Base-by-base conservation (phyloP, 2,329 filamentous ascomycete species). In the Pestalotiopsis fici region DNA sequence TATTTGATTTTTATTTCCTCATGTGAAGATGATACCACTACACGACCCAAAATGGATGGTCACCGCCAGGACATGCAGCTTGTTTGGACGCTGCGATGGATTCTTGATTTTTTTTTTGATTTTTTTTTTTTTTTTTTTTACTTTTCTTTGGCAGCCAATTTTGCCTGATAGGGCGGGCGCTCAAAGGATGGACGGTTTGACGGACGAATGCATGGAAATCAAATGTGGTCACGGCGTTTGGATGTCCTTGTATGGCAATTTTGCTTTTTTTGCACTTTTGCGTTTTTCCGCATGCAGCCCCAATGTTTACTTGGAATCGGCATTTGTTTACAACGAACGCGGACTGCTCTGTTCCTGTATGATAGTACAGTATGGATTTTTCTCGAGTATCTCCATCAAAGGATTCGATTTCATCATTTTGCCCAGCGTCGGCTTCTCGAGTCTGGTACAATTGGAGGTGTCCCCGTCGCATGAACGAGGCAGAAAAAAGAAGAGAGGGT, bases 1-100 rank as follows among this genome's bases (percentile, higher is more conserved):
- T 68, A n/a, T 21, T 50, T 50, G 43, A n/a, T 50, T n/a, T 21
- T 50, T n/a, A n/a, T 50, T 21, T 21, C 25, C 60, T 66, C 43
- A 68, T 60, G 64, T 68, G 64, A 65, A 64, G 62, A 68, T 66
- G 67, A 68, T 68, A 68, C 64, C 64, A 60, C 63, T 59, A 54
- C 37, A 35, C 57, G 64, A 63, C 66, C 31, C 35, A 28, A 60
- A 27, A 67, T 54, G 27, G 21, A 21, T 23, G 21, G 35, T 59
- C 54, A 31, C 64, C n/a, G n/a, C 54, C 12, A 57, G 7, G 27
- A 31, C 64, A 65, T 39, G 12, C 18, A 31, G 25, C 25, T 65
- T 65, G 27, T 55, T 56, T 65, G 31, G 23, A 65, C 54, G 43
- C 28, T n/a, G 27, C 27, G 31, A 39, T 35, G 27, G 57, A 60